Evolutionary conservation across 129 eudicot species (phyloP).

Genomic region (Sambucus nigra): DNA sequence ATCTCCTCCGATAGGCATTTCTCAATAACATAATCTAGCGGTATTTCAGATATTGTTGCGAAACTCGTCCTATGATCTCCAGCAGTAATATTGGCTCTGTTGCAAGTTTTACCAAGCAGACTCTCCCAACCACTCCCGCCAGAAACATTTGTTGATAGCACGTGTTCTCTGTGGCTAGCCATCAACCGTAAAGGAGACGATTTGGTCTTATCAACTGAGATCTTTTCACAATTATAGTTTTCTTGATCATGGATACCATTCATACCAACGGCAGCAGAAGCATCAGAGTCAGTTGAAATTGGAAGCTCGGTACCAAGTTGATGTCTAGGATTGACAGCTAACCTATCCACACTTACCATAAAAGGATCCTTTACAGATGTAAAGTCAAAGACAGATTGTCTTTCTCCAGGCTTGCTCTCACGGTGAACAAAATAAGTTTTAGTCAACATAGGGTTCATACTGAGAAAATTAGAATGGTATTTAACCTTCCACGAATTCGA

Average conservation of each 20-base stretch:
- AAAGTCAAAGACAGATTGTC: conserved; percentile 56
- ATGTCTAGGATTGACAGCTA: conserved; percentile 18
- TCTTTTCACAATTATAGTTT: conserved; percentile 13
- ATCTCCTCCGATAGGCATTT: conserved; percentile 82
- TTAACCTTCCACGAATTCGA: conserved; percentile 35
- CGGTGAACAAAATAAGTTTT: conserved; percentile 14
- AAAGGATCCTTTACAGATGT: conserved; percentile 49
- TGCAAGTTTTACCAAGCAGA: conserved; percentile 47
- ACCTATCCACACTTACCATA: conserved; percentile 26
- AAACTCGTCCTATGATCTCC: conserved; percentile 25
- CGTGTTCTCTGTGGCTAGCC: conserved; percentile 17
- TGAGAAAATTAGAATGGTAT: conserved; percentile 27
- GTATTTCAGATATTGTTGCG: conserved; percentile 47
- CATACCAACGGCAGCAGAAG: conserved; percentile 13
- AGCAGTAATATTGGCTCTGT: conserved; percentile 9
- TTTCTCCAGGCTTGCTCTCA: conserved; percentile 30
- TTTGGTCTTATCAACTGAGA: conserved; percentile 14
- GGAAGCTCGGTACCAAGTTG: conserved; percentile 16
- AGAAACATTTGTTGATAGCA: conserved; percentile 16
- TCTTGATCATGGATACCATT: conserved; percentile 13
- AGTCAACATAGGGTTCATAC: conserved; percentile 42
- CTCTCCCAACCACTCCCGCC: conserved; percentile 85
- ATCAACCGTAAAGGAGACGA: conserved; percentile 18
- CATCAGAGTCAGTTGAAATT: conserved; percentile 15
- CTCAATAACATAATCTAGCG: conserved; percentile 76